Conservation (phyloP, 2,329 filamentous ascomycete genomes). For the Beauveria brongniartii region DNA sequence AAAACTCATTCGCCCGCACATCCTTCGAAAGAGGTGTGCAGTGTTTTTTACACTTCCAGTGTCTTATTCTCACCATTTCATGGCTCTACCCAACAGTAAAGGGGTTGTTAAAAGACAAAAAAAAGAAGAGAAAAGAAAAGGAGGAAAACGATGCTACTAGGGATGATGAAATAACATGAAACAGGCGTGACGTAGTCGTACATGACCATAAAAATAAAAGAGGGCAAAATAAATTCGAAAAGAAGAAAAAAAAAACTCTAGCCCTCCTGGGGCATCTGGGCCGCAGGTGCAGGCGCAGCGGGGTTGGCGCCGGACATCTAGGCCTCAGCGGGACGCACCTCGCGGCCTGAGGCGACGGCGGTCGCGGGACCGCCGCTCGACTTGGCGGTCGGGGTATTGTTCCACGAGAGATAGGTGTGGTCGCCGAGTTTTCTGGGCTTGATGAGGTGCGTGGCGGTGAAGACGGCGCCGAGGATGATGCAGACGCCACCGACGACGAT, state of each 20-base stretch:
- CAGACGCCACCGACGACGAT: conserved; percentile 90
- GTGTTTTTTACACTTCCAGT: too few relatives aligned
- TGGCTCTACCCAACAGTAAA: neutral
- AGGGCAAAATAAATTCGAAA: too few relatives aligned
- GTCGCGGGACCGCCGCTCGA: conserved; percentile 29
- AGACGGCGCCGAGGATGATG: conserved; percentile 77
- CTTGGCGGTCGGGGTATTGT: conserved; percentile 48
- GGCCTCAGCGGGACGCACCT: conserved; percentile 38
- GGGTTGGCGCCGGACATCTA: conserved; percentile 22
- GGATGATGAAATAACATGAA: neutral
- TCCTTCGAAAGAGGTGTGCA: too few relatives aligned
- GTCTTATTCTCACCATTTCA: neutral
- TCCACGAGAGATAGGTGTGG: conserved; percentile 96
- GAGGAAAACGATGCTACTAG: neutral
- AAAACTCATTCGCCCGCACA: too few relatives aligned
- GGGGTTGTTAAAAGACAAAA: neutral
- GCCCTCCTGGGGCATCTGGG: neutral
- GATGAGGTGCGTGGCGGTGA: conserved; percentile 84
- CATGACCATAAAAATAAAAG: neutral
- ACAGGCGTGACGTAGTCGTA: neutral
- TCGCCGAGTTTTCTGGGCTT: conserved; percentile 96
- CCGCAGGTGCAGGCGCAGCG: neutral
- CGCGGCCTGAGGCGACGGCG: conserved; percentile 48
- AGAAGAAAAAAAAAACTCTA: too few relatives aligned
- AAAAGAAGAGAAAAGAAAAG: too few relatives aligned